phyloP scores from a whole-genome alignment of 768 basidiomycete genomes.

The Coprinopsis marcescibilis region DNA sequence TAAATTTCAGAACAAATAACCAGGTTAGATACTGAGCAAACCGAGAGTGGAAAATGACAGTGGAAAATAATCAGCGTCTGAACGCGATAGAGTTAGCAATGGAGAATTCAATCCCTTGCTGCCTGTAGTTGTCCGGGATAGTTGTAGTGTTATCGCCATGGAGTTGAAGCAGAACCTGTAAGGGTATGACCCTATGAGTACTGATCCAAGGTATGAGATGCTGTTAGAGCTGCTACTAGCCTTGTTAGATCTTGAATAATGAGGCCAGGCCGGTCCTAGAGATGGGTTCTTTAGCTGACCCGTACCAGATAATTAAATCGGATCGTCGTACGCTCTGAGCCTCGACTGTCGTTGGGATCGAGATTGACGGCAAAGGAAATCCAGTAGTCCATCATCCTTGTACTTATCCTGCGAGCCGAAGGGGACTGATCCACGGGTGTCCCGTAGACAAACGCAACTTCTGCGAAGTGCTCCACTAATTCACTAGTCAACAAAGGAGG shows the following conservation, averaged over 20 bases:
- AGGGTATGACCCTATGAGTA: no score
- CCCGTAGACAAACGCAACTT: slow-evolving; percentile 32
- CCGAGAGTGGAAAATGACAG: no score
- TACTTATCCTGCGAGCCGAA: slow-evolving; percentile 21
- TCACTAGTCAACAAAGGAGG: neutral
- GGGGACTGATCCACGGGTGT: slow-evolving; percentile 19
- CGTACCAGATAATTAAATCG: slow-evolving; percentile 19
- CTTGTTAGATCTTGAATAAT: slow-evolving; percentile 25
- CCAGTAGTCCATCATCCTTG: slow-evolving; percentile 38
- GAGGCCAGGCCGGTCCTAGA: slow-evolving; percentile 26
- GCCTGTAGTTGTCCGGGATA: slow-evolving; percentile 32
- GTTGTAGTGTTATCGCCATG: slow-evolving; percentile 28
- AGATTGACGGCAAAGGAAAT: slow-evolving; percentile 34
- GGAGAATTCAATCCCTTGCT: slow-evolving; percentile 31
- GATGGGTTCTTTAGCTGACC: neutral
- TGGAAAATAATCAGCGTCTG: slow-evolving; percentile 1
- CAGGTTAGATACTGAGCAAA: no score
- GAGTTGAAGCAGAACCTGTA: slow-evolving; percentile 26
- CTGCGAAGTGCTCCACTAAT: slow-evolving; percentile 30
- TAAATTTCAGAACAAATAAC: no score
- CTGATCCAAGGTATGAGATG: no score
- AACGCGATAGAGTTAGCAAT: slow-evolving; percentile 24
- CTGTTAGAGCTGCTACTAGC: neutral
- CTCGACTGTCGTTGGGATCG: slow-evolving; percentile 34
- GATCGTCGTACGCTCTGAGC: no score